Percentiles rank a stretch among this genome's conserved stretches.
Evolutionary conservation across 2,329 filamentous ascomycete genomes (phyloP).

Genomic region (Hypomyces perniciosus): DNA sequence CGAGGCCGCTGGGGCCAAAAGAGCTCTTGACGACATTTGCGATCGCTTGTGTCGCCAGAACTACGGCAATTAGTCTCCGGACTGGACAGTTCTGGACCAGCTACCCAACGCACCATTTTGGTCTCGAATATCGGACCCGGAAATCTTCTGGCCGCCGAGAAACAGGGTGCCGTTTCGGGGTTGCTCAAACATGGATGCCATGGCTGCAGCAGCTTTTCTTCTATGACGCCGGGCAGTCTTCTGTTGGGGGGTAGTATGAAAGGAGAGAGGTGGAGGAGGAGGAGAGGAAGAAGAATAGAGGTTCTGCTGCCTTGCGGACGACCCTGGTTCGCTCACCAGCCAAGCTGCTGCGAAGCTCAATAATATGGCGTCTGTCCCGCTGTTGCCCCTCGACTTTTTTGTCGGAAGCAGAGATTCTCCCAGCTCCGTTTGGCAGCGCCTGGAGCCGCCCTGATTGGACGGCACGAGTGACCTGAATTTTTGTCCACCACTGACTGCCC

Average conservation of each 20-base stretch:
- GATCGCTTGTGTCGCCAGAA: conserved; percentile 91
- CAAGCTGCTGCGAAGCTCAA: conserved; percentile 15
- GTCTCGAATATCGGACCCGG: conserved; percentile 90
- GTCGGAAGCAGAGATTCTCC: conserved; percentile 23
- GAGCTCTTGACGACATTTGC: conserved; percentile 99
- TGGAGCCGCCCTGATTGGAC: conserved; percentile 15
- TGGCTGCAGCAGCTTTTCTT: conserved; percentile 36
- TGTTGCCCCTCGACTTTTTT: conserved; percentile 24
- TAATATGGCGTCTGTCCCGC: conserved; percentile 12
- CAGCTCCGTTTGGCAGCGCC: conserved; percentile 17
- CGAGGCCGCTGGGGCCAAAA: conserved; percentile 91
- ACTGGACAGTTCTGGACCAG: conserved; percentile 10
- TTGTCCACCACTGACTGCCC: conserved; percentile 14
- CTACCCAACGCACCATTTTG: conserved; percentile 65
- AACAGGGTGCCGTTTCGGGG: conserved; percentile 94
- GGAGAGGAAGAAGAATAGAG: conserved; percentile 7
- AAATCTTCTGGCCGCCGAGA: conserved; percentile 95
- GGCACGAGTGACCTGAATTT: conserved; percentile 14
- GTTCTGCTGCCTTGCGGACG: conserved; percentile 12
- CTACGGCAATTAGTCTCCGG: conserved; percentile 38
- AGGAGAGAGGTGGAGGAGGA: not conserved
- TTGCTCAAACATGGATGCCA: conserved; percentile 96
- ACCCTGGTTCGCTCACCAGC: conserved; percentile 11
- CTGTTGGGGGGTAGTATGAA: not conserved
- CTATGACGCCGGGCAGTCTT: conserved; percentile 9